These are phyloP conservation scores for Benincasa hispida DNA, from an alignment of 306 rosid genomes.

Conservation along the genomic window DNA sequence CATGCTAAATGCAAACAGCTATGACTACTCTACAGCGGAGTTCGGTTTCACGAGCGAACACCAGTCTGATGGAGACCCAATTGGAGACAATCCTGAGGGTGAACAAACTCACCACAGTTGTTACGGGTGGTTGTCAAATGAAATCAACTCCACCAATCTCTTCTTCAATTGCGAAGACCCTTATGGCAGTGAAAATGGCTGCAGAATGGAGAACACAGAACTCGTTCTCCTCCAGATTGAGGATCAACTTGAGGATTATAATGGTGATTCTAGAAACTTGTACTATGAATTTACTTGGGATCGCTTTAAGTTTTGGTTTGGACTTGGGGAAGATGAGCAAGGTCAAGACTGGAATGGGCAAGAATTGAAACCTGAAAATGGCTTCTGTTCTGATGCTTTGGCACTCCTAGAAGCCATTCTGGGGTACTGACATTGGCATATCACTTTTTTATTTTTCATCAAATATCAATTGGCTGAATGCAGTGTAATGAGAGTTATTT, in stretches of 20 bases:
- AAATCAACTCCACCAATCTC: neutral
- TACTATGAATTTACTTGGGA: slow-evolving; percentile 10
- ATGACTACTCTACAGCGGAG: slow-evolving; percentile 3
- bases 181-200: slow-evolving; percentile 3
- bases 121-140: neutral
- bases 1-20: neutral
- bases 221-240: neutral
- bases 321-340: neutral
- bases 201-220: neutral
- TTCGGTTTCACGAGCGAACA: neutral
- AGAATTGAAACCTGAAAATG: slow-evolving; percentile 1
- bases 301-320: slow-evolving; percentile 14
- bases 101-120: neutral
- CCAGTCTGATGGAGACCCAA: slow-evolving; percentile 10
- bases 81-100: slow-evolving; percentile 8
- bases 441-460: neutral
- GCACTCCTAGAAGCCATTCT: slow-evolving; percentile 15
- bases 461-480: neutral
- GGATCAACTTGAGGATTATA: neutral
- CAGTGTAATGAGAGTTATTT: neutral
- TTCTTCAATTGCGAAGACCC: slow-evolving; percentile 7
- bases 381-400: neutral
- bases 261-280: slow-evolving; percentile 1
- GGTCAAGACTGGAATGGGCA: neutral
- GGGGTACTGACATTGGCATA: slow-evolving; percentile 12